A percentile compares a stretch with the other conserved stretches of the same genome.
Conservation (phyloP, 148 eudicot species). For the Gaultheria prostrata region DNA sequence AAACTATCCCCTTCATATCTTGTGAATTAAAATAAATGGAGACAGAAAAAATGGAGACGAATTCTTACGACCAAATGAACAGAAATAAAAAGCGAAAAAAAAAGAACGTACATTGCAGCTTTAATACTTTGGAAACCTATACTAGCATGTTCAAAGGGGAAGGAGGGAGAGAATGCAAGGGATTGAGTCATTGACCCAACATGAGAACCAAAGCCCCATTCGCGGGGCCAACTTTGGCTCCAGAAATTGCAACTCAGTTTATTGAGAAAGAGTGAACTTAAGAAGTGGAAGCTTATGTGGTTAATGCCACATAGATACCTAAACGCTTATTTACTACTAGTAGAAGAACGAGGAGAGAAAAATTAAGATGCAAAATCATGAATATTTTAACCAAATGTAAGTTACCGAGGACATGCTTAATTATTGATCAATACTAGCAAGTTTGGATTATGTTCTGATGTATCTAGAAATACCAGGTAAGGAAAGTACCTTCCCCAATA, state of each 20-base stretch:
- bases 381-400: background rate
- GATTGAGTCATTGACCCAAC: background rate
- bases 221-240: background rate
- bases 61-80: background rate
- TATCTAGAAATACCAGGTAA: background rate
- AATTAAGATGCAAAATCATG: background rate
- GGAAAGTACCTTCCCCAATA: conserved; percentile 80
- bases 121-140: background rate
- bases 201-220: background rate
- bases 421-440: background rate
- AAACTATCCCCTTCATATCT: background rate
- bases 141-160: background rate
- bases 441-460: background rate
- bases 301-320: background rate
- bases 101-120: background rate
- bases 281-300: background rate
- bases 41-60: background rate
- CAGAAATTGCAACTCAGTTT: background rate
- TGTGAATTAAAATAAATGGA: background rate
- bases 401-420: background rate
- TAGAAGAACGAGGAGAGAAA: background rate
- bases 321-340: background rate
- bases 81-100: background rate
- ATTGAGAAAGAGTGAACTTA: background rate
- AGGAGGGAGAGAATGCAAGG: background rate